phyloP scores from a whole-genome alignment of 305 asterid genomes.

The Petunia hybrid region DNA sequence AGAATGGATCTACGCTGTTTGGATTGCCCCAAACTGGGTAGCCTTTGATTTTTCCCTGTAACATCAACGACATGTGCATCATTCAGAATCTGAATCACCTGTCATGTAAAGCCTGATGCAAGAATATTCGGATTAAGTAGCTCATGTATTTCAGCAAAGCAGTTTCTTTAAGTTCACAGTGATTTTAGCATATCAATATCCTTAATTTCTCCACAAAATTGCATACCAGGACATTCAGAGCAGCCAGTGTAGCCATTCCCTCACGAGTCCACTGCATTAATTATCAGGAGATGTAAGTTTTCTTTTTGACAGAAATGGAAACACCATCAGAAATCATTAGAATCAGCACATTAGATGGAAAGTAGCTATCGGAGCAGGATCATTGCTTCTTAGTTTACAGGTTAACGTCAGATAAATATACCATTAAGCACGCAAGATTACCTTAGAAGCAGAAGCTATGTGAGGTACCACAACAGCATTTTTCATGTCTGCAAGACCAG shows the following conservation, averaged over 20 bases:
- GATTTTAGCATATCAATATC: not conserved
- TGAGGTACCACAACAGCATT: slow-evolving; percentile 94
- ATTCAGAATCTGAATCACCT: not conserved
- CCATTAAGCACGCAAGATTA: slow-evolving; percentile 27
- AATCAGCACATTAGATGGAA: not conserved
- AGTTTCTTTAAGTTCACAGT: not conserved
- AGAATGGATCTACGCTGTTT: slow-evolving; percentile 74
- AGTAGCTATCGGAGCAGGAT: not conserved
- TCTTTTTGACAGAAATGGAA: not conserved
- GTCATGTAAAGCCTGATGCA: not conserved
- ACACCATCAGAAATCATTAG: not conserved
- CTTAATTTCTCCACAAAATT: not conserved
- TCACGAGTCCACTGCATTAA: slow-evolving; percentile 95
- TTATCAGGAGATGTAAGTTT: not conserved
- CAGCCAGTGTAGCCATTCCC: slow-evolving; percentile 99
- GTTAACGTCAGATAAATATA: not conserved
- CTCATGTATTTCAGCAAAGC: not conserved
- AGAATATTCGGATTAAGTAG: not conserved
- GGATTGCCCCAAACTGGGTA: slow-evolving; percentile 86
- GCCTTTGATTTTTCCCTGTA: slow-evolving; percentile 86
- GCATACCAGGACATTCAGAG: slow-evolving; percentile 90
- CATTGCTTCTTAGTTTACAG: not conserved
- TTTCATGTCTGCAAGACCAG: slow-evolving; percentile 88
- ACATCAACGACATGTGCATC: not conserved
- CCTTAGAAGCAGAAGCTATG: slow-evolving; percentile 99